Conservation (phyloP, 805 yeast species). For the Yarrowia sp. region DNA sequence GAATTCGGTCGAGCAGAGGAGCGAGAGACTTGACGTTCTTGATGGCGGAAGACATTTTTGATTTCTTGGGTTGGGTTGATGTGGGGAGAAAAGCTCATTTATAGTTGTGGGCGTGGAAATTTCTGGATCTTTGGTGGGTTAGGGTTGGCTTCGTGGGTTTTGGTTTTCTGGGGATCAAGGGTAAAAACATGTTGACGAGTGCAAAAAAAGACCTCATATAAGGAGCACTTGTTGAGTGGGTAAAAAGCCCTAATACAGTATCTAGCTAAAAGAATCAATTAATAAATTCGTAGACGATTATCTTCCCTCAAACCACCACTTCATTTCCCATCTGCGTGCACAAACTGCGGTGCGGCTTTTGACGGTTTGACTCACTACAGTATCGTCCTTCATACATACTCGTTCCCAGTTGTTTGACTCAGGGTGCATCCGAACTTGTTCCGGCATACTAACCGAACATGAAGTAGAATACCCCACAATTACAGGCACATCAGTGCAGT, state of each 20-base stretch:
- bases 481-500: no score
- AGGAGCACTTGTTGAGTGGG: no score
- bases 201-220: no score
- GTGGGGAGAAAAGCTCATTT: constrained; percentile 20
- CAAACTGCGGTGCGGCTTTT: constrained; percentile 20
- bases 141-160: neutral
- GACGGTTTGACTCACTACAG: constrained; percentile 11
- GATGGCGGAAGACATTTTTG: constrained; percentile 41
- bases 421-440: neutral
- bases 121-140: constrained; percentile 21
- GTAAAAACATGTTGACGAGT: no score
- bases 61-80: neutral
- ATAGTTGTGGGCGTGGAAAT: constrained; percentile 24
- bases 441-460: neutral
- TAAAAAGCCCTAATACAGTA: no score
- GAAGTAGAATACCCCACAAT: neutral
- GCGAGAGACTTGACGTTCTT: constrained; percentile 83
- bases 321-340: neutral
- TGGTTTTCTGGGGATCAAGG: neutral
- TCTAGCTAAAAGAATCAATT: no score
- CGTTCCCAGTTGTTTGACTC: neutral
- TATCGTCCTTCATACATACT: no score
- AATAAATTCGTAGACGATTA: no score
- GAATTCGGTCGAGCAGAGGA: constrained; percentile 93
- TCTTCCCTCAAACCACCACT: neutral